Percentiles rank a stretch among this genome's conserved stretches.
These are phyloP conservation scores for Ophiocordyceps australis DNA, from an alignment of 2,329 filamentous ascomycete genomes.

Conservation along the genomic window DNA sequence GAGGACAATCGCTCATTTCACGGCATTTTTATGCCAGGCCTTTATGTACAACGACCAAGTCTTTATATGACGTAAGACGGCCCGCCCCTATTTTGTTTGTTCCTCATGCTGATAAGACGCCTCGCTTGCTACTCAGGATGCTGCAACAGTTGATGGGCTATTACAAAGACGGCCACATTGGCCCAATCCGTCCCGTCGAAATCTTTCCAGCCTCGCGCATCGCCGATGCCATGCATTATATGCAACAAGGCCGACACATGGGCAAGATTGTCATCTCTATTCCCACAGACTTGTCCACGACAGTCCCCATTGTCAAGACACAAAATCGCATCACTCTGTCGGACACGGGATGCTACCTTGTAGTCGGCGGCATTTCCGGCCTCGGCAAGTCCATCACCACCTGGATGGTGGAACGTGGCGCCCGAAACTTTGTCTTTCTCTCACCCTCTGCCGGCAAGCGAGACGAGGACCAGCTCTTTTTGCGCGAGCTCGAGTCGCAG, in stretches of 20 bases:
- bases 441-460: slow-evolving; percentile 2
- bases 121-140: too few species aligned
- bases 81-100: too few species aligned
- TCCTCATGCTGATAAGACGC: too few species aligned
- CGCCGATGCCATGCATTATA: slow-evolving; percentile 4
- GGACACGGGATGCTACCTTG: background rate
- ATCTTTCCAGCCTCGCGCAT: too few species aligned
- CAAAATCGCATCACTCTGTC: too few species aligned
- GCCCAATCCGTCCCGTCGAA: too few species aligned
- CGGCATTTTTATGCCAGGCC: too few species aligned
- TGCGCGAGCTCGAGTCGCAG: slow-evolving; percentile 2
- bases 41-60: slow-evolving; percentile 16
- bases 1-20: slow-evolving; percentile 10
- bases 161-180: background rate
- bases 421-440: slow-evolving; percentile 2
- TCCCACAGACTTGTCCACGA: too few species aligned
- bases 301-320: too few species aligned
- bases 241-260: slow-evolving; percentile 6
- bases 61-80: too few species aligned
- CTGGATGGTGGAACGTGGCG: slow-evolving; percentile 1
- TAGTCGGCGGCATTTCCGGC: background rate
- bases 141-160: too few species aligned
- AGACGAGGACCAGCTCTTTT: slow-evolving; percentile 1
- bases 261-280: slow-evolving; percentile 7
- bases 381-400: background rate